A percentile compares a stretch with the other conserved stretches of the same genome.
Evolutionary conservation across 1,139 yeast genomes (phyloP).

Genomic region (Candida sojae): DNA sequence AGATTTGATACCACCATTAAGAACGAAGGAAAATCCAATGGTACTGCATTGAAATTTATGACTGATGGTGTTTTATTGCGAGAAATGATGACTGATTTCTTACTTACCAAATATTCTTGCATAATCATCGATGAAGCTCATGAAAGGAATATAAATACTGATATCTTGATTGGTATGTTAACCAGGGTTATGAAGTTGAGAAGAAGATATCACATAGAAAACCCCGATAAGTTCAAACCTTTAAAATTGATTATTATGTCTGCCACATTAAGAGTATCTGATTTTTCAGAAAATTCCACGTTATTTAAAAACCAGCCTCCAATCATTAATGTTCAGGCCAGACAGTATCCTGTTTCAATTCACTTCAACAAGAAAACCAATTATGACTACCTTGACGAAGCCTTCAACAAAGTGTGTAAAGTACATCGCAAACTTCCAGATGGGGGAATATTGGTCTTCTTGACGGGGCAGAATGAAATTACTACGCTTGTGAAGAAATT

Average conservation of each 20-base stretch:
- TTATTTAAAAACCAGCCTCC: constrained; percentile 86
- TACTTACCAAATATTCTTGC: constrained; percentile 78
- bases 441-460: constrained; percentile 88
- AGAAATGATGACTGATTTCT: constrained; percentile 88
- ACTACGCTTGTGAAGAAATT: constrained; percentile 70
- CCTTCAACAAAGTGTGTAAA: constrained; percentile 80
- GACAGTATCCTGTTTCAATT: constrained; percentile 91
- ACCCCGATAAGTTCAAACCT: constrained; percentile 55
- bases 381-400: constrained; percentile 81
- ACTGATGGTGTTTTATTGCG: constrained; percentile 96
- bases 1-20: constrained; percentile 81
- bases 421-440: constrained; percentile 87
- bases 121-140: constrained; percentile 97
- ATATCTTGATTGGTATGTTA: constrained; percentile 90
- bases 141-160: constrained; percentile 94
- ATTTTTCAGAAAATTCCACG: constrained; percentile 78
- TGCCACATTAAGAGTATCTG: constrained; percentile 91
- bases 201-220: constrained; percentile 49
- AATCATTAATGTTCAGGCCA: constrained; percentile 83
- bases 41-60: constrained; percentile 91
- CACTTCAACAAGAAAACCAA: constrained; percentile 86
- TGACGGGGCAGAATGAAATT: constrained; percentile 95
- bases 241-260: constrained; percentile 83
- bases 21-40: constrained; percentile 45
- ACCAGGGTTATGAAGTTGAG: constrained; percentile 85